These are phyloP conservation scores for Fusarium sp. DNA, from an alignment of 2,329 filamentous ascomycete genomes.

Conservation along the genomic window DNA sequence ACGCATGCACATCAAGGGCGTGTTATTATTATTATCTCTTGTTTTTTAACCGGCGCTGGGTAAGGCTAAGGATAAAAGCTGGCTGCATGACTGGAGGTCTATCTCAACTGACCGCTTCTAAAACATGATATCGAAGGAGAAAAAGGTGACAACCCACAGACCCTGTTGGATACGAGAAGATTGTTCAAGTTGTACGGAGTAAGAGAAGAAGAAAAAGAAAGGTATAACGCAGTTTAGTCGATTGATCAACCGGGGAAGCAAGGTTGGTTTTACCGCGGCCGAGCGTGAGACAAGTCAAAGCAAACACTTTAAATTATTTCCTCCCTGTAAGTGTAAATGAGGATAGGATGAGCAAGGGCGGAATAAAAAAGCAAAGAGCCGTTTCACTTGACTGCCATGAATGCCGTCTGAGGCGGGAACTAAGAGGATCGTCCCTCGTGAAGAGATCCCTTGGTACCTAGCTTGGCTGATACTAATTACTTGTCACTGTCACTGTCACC, in stretches of 20 bases:
- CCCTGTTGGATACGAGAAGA: slow-evolving; percentile 10
- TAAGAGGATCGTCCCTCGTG: slow-evolving; percentile 35
- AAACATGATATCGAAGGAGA: slow-evolving; percentile 20
- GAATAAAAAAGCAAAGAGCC: slow-evolving; percentile 9
- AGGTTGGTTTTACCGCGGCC: not conserved
- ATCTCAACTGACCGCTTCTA: slow-evolving; percentile 36
- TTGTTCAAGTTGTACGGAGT: not conserved
- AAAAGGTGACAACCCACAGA: slow-evolving; percentile 36
- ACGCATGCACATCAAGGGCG: slow-evolving; percentile 26
- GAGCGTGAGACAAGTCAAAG: slow-evolving; percentile 12
- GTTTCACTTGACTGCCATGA: slow-evolving; percentile 8
- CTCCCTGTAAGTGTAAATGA: slow-evolving; percentile 7
- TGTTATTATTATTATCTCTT: slow-evolving; percentile 18
- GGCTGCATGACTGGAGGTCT: no score
- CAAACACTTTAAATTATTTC: slow-evolving; percentile 20
- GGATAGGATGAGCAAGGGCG: slow-evolving; percentile 6
- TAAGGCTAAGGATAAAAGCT: not conserved
- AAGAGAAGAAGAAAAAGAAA: not conserved
- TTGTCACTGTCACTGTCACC: not conserved
- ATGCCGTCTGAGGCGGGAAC: slow-evolving; percentile 24
- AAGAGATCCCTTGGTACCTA: slow-evolving; percentile 4
- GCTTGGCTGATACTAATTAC: no score
- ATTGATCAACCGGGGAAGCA: slow-evolving; percentile 7
- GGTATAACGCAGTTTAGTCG: not conserved
- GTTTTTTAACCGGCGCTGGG: slow-evolving; percentile 7